phyloP scores from a whole-genome alignment of 2,329 filamentous ascomycete genomes.

The Amesomyces nigricolor region DNA sequence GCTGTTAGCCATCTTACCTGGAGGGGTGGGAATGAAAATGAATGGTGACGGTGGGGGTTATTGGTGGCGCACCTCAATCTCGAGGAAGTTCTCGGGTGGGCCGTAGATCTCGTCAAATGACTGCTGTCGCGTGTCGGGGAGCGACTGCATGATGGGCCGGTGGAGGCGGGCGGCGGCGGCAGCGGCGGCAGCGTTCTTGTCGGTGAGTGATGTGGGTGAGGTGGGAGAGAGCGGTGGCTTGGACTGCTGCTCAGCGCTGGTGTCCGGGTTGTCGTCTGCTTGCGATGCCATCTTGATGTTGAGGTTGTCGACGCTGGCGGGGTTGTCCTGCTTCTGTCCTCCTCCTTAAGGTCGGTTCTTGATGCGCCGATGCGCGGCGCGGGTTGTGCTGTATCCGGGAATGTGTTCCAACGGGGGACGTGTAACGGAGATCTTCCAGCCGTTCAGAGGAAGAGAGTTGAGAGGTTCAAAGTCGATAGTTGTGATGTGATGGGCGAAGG shows the following conservation, averaged over 20 bases:
- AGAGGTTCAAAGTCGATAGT: neutral
- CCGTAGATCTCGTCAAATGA: conserved; percentile 99
- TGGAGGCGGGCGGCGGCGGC: conserved; percentile 37
- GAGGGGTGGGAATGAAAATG: too few species aligned
- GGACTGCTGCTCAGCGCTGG: conserved; percentile 15
- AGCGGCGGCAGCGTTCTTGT: conserved; percentile 13
- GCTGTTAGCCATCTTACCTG: neutral
- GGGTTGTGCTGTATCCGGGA: neutral
- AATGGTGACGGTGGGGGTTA: too few species aligned
- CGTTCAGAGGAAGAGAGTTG: neutral
- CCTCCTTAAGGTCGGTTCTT: neutral
- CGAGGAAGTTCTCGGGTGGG: conserved; percentile 95
- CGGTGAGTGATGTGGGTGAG: conserved; percentile 25
- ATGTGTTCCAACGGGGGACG: neutral
- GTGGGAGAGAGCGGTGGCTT: conserved; percentile 8
- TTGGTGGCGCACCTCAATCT: conserved; percentile 76
- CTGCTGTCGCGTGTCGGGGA: conserved; percentile 75
- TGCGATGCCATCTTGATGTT: conserved; percentile 38
- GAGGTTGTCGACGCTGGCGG: conserved; percentile 28
- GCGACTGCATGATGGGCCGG: conserved; percentile 56
- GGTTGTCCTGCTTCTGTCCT: neutral
- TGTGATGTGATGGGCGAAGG: neutral
- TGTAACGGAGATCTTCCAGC: neutral
- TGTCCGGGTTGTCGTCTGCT: conserved; percentile 27
- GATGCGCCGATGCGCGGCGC: conserved; percentile 2